These are phyloP conservation scores for Cornus florida DNA, from an alignment of 148 eudicot species.

Conservation along the genomic window DNA sequence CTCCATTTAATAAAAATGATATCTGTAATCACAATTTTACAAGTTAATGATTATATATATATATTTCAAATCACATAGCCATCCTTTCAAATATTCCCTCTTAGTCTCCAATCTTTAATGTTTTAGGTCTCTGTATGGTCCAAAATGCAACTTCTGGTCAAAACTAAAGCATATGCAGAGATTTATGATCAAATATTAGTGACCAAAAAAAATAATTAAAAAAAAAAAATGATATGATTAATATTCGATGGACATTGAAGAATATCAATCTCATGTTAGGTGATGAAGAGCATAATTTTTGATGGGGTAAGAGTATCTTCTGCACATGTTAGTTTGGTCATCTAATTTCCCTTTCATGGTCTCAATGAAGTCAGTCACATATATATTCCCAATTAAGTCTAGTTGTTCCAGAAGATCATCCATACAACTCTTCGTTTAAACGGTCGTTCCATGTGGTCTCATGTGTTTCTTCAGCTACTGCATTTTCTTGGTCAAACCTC, in stretches of 20 bases:
- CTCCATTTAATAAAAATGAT: too few relatives aligned
- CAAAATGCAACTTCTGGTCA: not conserved
- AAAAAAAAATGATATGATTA: not conserved
- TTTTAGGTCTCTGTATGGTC: too few relatives aligned
- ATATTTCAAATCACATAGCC: too few relatives aligned
- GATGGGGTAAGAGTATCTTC: not conserved
- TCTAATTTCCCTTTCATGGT: not conserved
- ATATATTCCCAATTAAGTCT: not conserved
- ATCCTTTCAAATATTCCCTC: too few relatives aligned
- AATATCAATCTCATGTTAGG: not conserved
- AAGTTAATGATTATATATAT: too few relatives aligned
- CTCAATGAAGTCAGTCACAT: not conserved
- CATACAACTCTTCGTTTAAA: conserved; percentile 4
- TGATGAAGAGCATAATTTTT: conserved; percentile 14
- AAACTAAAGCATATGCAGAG: not conserved
- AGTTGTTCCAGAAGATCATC: too few relatives aligned
- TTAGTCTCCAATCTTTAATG: too few relatives aligned
- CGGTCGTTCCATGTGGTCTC: conserved; percentile 37
- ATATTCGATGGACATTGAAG: not conserved
- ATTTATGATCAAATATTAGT: not conserved
- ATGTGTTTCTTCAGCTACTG: conserved; percentile 10
- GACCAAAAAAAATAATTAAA: not conserved
- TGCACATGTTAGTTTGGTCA: conserved; percentile 22
- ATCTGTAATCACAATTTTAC: too few relatives aligned
- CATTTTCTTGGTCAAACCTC: conserved; percentile 4